These are phyloP conservation scores for Phytophthora rubi DNA, from an alignment of 352 stramenopile genomes.

Conservation along the genomic window DNA sequence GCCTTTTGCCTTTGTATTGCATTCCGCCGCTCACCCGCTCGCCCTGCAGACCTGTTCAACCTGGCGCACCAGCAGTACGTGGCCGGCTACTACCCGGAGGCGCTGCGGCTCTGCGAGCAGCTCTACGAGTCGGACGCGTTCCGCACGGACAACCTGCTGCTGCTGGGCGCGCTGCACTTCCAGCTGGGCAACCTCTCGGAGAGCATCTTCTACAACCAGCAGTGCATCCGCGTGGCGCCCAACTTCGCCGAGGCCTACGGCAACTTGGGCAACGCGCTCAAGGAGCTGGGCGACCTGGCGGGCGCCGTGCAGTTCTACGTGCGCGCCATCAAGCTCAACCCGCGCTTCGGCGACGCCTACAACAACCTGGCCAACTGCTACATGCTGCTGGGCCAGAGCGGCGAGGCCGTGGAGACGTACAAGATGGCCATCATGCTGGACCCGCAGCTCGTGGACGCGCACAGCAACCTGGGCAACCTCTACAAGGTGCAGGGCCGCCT, in stretches of 20 bases:
- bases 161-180: constrained; percentile 94
- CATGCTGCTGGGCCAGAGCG: constrained; percentile 90
- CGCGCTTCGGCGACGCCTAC: constrained; percentile 91
- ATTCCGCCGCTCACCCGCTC: too few relatives aligned
- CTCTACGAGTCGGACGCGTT: constrained; percentile 90
- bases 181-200: constrained; percentile 93
- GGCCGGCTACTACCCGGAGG: constrained; percentile 90
- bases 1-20: neutral
- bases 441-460: constrained; percentile 91
- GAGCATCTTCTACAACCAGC: constrained; percentile 96
- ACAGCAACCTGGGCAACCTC: constrained; percentile 95
- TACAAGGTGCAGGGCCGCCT: constrained; percentile 89
- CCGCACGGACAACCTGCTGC: constrained; percentile 92
- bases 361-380: constrained; percentile 93
- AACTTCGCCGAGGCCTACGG: constrained; percentile 93
- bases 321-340: constrained; percentile 93
- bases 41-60: constrained; percentile 64
- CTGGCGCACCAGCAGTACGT: constrained; percentile 86
- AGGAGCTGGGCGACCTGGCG: constrained; percentile 91
- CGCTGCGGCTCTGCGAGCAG: constrained; percentile 83
- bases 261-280: constrained; percentile 95
- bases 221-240: constrained; percentile 92
- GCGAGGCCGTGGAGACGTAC: constrained; percentile 94
- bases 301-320: constrained; percentile 94
- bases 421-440: constrained; percentile 93